A percentile compares a stretch with the other conserved stretches of the same genome.
Evolutionary conservation across 805 yeast genomes (phyloP).

Genomic region (Starmerella khaoyaiensis): DNA sequence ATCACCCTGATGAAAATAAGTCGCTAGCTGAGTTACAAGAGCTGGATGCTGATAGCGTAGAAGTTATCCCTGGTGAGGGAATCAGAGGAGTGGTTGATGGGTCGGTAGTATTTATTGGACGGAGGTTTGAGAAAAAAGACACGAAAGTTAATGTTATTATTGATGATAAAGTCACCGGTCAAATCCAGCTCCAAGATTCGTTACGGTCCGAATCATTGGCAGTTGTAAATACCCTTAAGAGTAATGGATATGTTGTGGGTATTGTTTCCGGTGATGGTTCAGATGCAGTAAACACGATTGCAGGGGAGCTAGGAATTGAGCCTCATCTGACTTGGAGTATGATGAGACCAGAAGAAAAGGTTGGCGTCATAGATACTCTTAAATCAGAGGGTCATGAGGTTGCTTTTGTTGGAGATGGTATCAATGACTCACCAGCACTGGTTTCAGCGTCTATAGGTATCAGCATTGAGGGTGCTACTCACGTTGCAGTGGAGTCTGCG

Average conservation of each 20-base stretch:
- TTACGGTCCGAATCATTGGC: constrained; percentile 51
- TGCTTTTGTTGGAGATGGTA: constrained; percentile 94
- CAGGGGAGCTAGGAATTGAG: constrained; percentile 54
- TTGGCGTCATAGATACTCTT: constrained; percentile 40
- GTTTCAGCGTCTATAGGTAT: constrained; percentile 81
- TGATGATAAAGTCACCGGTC: constrained; percentile 48
- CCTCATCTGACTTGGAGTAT: constrained; percentile 54
- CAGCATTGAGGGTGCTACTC: constrained; percentile 86
- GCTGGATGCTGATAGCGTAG: neutral
- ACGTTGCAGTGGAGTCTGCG: constrained; percentile 94
- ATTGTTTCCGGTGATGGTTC: constrained; percentile 83
- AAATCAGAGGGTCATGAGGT: constrained; percentile 42
- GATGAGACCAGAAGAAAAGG: constrained; percentile 65
- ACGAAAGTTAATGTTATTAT: constrained; percentile 48
- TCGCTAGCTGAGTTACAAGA: too few relatives aligned
- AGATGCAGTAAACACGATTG: constrained; percentile 51
- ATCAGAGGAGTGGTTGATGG: constrained; percentile 7
- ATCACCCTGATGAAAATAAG: constrained; percentile 9
- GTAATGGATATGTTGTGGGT: constrained; percentile 49
- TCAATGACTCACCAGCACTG: constrained; percentile 94
- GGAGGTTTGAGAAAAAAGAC: constrained; percentile 25
- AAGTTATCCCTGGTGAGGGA: constrained; percentile 12
- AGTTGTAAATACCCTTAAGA: constrained; percentile 43
- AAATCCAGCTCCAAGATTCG: constrained; percentile 52
- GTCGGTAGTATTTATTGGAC: constrained; percentile 41